A percentile compares a stretch with the other conserved stretches of the same genome.
Evolutionary conservation across 495 filamentous ascomycete genomes (phyloP).

Genomic region (Talaromyces ruber): DNA sequence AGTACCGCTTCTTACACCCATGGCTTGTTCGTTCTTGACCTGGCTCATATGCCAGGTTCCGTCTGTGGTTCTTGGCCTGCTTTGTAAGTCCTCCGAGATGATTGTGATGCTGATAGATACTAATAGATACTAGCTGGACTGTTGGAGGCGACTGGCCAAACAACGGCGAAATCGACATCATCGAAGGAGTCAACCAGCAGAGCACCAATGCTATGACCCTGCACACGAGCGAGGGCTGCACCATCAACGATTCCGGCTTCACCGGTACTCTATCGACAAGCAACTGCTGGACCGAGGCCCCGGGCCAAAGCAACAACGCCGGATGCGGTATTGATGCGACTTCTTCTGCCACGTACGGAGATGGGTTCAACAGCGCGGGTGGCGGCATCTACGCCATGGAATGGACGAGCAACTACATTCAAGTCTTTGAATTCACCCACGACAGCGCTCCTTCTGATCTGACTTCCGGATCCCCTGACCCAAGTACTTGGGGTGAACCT

Average conservation of each 20-base stretch:
- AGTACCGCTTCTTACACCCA: constrained; percentile 43
- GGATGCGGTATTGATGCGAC: constrained; percentile 43
- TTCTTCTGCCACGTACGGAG: constrained; percentile 38
- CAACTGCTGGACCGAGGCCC: constrained; percentile 47
- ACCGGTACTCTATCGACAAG: constrained; percentile 23
- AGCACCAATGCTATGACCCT: constrained; percentile 54
- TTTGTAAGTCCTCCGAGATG: constrained; percentile 36
- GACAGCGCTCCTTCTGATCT: constrained; percentile 45
- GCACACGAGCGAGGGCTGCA: constrained; percentile 55
- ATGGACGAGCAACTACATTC: constrained; percentile 51
- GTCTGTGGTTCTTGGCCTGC: constrained; percentile 55
- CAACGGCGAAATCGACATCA: constrained; percentile 67
- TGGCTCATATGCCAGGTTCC: constrained; percentile 46
- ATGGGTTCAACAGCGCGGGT: constrained; percentile 44
- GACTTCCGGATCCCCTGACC: constrained; percentile 39
- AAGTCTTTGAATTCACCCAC: constrained; percentile 52
- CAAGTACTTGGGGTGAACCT: constrained; percentile 50
- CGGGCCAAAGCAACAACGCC: constrained; percentile 34
- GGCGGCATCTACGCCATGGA: constrained; percentile 60
- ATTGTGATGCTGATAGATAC: not conserved
- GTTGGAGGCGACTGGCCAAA: constrained; percentile 54
- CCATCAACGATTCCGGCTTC: constrained; percentile 40
- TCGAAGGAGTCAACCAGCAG: constrained; percentile 58
- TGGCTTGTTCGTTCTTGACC: constrained; percentile 52
- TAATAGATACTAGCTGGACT: constrained; percentile 31